Conservation (phyloP, 1,284 basidiomycete species). For the Peniophora sp. region DNA sequence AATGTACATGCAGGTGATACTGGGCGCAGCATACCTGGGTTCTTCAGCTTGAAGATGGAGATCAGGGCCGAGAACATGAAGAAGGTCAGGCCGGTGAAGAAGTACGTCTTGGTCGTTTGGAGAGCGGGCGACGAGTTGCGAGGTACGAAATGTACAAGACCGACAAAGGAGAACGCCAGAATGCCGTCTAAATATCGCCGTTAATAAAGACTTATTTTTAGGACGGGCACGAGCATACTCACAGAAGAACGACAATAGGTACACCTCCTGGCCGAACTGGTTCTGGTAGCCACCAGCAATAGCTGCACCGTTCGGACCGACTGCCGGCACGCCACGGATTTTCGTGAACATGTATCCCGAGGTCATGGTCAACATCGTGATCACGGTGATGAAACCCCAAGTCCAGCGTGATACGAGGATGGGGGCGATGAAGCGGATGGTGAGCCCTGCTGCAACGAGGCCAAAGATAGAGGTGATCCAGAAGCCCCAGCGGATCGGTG, state of each 20-base stretch:
- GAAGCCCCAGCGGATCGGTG: conserved; percentile 63
- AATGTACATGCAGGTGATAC: conserved; percentile 1
- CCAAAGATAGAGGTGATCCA: conserved; percentile 37
- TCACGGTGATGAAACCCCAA: conserved; percentile 62
- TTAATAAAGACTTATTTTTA: neutral
- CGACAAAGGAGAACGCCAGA: conserved; percentile 75
- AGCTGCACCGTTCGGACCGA: conserved; percentile 63
- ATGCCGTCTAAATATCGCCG: conserved; percentile 60
- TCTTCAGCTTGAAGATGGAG: conserved; percentile 89
- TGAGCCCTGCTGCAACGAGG: conserved; percentile 35
- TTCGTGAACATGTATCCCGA: conserved; percentile 95
- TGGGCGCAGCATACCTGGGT: conserved; percentile 51
- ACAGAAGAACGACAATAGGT: conserved; percentile 86
- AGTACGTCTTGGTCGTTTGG: conserved; percentile 82
- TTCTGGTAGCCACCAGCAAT: conserved; percentile 85
- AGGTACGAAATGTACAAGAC: conserved; percentile 79
- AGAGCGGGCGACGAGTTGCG: conserved; percentile 66
- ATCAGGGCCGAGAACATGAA: conserved; percentile 85
- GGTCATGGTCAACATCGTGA: conserved; percentile 76
- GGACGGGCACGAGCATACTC: conserved; percentile 1
- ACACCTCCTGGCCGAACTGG: conserved; percentile 90
- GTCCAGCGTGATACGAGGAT: conserved; percentile 73
- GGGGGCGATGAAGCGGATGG: conserved; percentile 59
- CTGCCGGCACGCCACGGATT: conserved; percentile 79
- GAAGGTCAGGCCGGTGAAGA: conserved; percentile 82